Evolutionary conservation across 805 yeast genomes (phyloP).

Genomic region (Lipomyces kockii): DNA sequence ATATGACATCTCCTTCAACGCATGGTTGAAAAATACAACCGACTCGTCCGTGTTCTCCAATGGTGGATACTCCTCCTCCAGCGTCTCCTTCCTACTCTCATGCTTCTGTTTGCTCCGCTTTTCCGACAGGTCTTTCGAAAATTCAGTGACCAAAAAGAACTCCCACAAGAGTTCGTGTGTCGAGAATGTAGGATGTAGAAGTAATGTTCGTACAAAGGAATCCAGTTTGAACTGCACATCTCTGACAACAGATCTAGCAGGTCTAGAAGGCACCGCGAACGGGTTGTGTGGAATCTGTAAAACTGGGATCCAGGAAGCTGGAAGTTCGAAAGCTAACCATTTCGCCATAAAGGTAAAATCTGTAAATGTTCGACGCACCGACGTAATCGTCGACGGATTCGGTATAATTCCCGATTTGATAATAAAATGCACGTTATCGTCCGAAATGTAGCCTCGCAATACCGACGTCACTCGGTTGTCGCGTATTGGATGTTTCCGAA

Average conservation of each 20-base stretch:
- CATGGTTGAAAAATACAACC: slow-evolving; percentile 34
- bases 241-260: slow-evolving; percentile 41
- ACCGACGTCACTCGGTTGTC: slow-evolving; percentile 36
- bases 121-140: slow-evolving; percentile 47
- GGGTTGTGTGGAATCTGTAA: slow-evolving; percentile 42
- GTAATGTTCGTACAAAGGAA: slow-evolving; percentile 52
- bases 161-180: slow-evolving; percentile 52
- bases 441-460: slow-evolving; percentile 36
- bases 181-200: slow-evolving; percentile 47
- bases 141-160: slow-evolving; percentile 47
- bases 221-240: slow-evolving; percentile 56
- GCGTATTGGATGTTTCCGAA: slow-evolving; percentile 24
- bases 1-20: slow-evolving; percentile 28
- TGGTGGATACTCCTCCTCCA: slow-evolving; percentile 35
- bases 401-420: slow-evolving; percentile 36
- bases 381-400: slow-evolving; percentile 28
- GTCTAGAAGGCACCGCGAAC: slow-evolving; percentile 42
- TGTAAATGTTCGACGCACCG: slow-evolving; percentile 42
- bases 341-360: slow-evolving; percentile 46
- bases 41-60: slow-evolving; percentile 35
- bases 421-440: slow-evolving; percentile 36
- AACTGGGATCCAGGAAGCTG: slow-evolving; percentile 48
- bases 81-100: slow-evolving; percentile 43
- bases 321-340: slow-evolving; percentile 45
- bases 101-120: slow-evolving; percentile 43